These are phyloP conservation scores for Clitopilus passeckerianus DNA, from an alignment of 768 basidiomycete species.

Conservation along the genomic window DNA sequence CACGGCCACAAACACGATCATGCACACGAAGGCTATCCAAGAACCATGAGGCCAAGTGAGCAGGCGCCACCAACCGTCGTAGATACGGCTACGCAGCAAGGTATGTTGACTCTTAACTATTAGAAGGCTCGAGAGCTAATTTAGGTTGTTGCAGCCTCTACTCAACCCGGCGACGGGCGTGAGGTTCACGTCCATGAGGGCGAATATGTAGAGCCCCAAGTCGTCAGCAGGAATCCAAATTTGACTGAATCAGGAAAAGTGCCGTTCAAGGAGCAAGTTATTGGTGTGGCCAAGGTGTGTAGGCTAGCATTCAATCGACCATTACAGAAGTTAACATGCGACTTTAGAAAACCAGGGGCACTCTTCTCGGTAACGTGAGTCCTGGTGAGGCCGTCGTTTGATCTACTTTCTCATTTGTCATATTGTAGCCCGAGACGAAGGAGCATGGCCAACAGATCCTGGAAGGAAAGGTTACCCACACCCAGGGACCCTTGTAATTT, in stretches of 20 bases:
- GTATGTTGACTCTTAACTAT: conserved; percentile 15
- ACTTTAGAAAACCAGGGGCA: neutral
- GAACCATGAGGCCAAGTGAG: conserved; percentile 13
- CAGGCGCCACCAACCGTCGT: conserved; percentile 15
- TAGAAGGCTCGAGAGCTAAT: neutral
- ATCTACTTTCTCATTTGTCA: neutral
- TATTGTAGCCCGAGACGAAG: conserved; percentile 31
- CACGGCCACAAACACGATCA: neutral
- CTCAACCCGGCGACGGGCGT: conserved; percentile 24
- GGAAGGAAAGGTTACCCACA: conserved; percentile 33
- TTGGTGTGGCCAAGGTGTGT: conserved; percentile 28
- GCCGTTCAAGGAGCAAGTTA: conserved; percentile 54
- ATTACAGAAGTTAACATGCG: neutral
- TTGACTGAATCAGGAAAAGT: conserved; percentile 18
- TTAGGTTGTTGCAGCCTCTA: conserved; percentile 23
- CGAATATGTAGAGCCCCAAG: neutral
- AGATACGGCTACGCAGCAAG: conserved; percentile 25
- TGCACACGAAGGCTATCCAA: neutral
- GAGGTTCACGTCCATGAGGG: conserved; percentile 17
- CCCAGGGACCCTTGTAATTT: conserved; percentile 18
- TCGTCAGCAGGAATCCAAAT: neutral
- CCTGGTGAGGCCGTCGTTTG: neutral
- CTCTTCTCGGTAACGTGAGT: neutral
- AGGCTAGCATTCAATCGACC: neutral
- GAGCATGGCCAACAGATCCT: conserved; percentile 49